Percentiles rank a stretch among this genome's conserved stretches.
These are phyloP conservation scores for Globisporangium spinosum DNA, from an alignment of 352 stramenopile genomes.

Conservation along the genomic window DNA sequence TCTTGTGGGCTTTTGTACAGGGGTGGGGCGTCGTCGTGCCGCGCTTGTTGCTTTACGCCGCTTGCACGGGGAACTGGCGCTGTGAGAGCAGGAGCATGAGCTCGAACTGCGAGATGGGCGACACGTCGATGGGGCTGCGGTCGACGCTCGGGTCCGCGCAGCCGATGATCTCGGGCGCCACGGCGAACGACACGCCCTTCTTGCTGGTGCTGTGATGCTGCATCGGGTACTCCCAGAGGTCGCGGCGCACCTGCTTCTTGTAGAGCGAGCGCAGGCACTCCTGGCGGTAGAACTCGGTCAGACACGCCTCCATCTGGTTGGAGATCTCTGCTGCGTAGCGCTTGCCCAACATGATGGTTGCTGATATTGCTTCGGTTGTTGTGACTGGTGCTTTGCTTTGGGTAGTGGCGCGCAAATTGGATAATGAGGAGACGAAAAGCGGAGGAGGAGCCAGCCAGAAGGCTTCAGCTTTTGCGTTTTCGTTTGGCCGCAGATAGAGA, in stretches of 20 bases:
- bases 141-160: slow-evolving; percentile 63
- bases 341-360: slow-evolving; percentile 57
- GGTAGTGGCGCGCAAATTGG: slow-evolving; percentile 38
- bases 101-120: slow-evolving; percentile 72
- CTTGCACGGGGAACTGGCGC: slow-evolving; percentile 53
- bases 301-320: slow-evolving; percentile 45
- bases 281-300: slow-evolving; percentile 83
- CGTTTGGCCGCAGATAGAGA: background rate
- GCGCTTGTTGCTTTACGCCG: slow-evolving; percentile 27
- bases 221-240: slow-evolving; percentile 40
- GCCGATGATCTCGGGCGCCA: slow-evolving; percentile 63
- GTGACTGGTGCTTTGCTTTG: background rate
- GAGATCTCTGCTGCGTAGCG: slow-evolving; percentile 60
- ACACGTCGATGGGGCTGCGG: slow-evolving; percentile 71
- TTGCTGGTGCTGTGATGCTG: slow-evolving; percentile 34
- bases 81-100: slow-evolving; percentile 68
- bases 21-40: background rate
- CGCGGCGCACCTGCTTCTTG: slow-evolving; percentile 47
- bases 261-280: slow-evolving; percentile 77
- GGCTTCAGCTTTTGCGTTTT: slow-evolving; percentile 10
- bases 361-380: slow-evolving; percentile 13
- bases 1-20: slow-evolving; percentile 7
- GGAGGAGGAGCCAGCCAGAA: background rate
- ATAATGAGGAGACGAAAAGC: slow-evolving; percentile 24
- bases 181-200: slow-evolving; percentile 73